A percentile compares a stretch with the other conserved stretches of the same genome.
phyloP scores from a whole-genome alignment of 202 grass and related monocot genomes.

The Carex arenaria region DNA sequence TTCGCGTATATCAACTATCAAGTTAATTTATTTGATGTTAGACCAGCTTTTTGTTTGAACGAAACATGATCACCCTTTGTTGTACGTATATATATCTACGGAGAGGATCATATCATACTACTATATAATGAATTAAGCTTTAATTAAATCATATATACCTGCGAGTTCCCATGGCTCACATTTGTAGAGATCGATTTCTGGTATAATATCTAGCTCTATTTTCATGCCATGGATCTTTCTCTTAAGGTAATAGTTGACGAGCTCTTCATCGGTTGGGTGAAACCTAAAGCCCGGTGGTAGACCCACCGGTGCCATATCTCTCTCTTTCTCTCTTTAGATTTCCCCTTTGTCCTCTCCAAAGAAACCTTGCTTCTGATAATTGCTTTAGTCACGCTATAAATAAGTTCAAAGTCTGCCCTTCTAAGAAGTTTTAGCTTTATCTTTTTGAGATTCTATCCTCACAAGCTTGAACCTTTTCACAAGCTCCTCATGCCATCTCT shows the following conservation, averaged over 20 bases:
- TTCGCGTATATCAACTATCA: neutral
- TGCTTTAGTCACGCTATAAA: constrained; percentile 42
- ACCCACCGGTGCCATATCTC: constrained; percentile 90
- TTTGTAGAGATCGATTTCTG: constrained; percentile 96
- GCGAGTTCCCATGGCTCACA: constrained; percentile 95
- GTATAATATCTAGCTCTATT: constrained; percentile 96
- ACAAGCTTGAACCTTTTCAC: constrained; percentile 26
- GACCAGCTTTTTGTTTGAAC: neutral
- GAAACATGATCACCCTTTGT: neutral
- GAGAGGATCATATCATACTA: neutral
- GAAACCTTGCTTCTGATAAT: constrained; percentile 49
- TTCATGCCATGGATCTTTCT: constrained; percentile 92
- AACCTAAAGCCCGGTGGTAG: constrained; percentile 94
- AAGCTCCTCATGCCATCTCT: neutral
- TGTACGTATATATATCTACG: neutral
- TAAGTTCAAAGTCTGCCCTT: constrained; percentile 40
- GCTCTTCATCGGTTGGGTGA: constrained; percentile 95
- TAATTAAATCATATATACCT: constrained; percentile 21
- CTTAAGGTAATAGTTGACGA: constrained; percentile 98
- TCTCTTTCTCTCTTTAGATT: constrained; percentile 2
- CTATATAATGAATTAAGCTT: neutral
- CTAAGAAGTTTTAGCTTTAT: constrained; percentile 32
- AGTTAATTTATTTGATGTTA: too few relatives aligned
- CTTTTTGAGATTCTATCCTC: constrained; percentile 69
- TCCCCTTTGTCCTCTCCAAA: constrained; percentile 17